Conservation (phyloP, 1,139 yeast species). For the Taphrina deformans region DNA sequence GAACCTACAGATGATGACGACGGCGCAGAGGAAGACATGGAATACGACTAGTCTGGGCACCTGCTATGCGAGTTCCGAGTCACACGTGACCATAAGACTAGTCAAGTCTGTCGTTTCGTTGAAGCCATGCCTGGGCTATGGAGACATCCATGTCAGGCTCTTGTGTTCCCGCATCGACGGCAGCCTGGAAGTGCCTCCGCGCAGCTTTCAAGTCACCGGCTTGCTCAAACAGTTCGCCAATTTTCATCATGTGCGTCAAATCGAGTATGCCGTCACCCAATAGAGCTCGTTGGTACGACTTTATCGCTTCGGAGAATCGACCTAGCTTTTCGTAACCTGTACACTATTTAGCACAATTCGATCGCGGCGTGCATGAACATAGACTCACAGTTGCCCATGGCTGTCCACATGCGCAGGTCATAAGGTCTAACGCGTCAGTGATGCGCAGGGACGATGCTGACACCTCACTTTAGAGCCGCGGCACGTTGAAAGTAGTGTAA, state of each 20-base stretch:
- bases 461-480: slow-evolving; percentile 63
- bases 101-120: slow-evolving; percentile 10
- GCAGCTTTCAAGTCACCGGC: slow-evolving; percentile 57
- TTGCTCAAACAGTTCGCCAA: slow-evolving; percentile 69
- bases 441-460: neutral
- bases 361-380: too few relatives aligned
- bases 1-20: neutral
- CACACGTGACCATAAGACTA: neutral
- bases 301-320: slow-evolving; percentile 64
- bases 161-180: slow-evolving; percentile 11
- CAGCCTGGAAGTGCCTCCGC: slow-evolving; percentile 43
- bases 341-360: neutral
- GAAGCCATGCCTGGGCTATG: slow-evolving; percentile 16
- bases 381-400: slow-evolving; percentile 69
- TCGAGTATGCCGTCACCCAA: slow-evolving; percentile 46
- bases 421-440: slow-evolving; percentile 52
- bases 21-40: slow-evolving; percentile 9
- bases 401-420: slow-evolving; percentile 96
- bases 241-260: slow-evolving; percentile 58
- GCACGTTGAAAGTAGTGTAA: slow-evolving; percentile 90
- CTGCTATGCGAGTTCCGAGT: too few relatives aligned
- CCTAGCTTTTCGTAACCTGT: slow-evolving; percentile 66
- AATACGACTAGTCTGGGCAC: neutral
- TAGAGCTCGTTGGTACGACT: slow-evolving; percentile 55
- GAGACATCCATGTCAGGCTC: neutral